Conservation (phyloP, 2,329 filamentous ascomycete species). For the Lachnellula occidentalis region DNA sequence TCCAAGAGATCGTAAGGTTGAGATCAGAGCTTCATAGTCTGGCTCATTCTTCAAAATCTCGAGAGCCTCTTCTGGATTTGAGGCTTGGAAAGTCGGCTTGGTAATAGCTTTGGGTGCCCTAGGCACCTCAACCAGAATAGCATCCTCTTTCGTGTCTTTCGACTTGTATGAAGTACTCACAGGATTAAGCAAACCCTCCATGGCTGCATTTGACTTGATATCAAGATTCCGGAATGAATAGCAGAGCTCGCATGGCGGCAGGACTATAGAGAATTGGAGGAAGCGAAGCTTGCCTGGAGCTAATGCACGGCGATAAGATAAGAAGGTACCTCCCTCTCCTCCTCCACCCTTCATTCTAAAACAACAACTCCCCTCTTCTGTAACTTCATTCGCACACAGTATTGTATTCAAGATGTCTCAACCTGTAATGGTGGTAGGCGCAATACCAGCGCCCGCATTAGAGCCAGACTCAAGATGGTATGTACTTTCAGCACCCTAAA, state of each 20-base stretch:
- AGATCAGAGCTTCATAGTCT: constrained; percentile 49
- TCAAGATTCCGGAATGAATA: neutral
- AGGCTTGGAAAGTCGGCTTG: constrained; percentile 13
- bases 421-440: constrained; percentile 22
- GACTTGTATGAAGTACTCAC: constrained; percentile 37
- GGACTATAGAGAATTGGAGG: neutral
- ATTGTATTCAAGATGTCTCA: constrained; percentile 21
- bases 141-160: constrained; percentile 14
- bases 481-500: neutral
- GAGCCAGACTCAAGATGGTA: constrained; percentile 21
- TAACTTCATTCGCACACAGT: neutral
- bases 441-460: constrained; percentile 2
- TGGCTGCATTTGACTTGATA: constrained; percentile 28
- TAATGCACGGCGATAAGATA: constrained; percentile 19
- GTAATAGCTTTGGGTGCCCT: constrained; percentile 4
- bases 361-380: neutral
- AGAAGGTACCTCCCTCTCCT: neutral
- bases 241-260: too few species aligned
- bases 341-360: neutral
- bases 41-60: constrained; percentile 57
- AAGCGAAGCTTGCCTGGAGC: neutral
- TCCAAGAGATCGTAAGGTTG: constrained; percentile 48
- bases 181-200: constrained; percentile 45
- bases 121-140: constrained; percentile 18
- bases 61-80: constrained; percentile 44